phyloP scores from a whole-genome alignment of 495 filamentous ascomycete species.

The Cercophora sp. region DNA sequence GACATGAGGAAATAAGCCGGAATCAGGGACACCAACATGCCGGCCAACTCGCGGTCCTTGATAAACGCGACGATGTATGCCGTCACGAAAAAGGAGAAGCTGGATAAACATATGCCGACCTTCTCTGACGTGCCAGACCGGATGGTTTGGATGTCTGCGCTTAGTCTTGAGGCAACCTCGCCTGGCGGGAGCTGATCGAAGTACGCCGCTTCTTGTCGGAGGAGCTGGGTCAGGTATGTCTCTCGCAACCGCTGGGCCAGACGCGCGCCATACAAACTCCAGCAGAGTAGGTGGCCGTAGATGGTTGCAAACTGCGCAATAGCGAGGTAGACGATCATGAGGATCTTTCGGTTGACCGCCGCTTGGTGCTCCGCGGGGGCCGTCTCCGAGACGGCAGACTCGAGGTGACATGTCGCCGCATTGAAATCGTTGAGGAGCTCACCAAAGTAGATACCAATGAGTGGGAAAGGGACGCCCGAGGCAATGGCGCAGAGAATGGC shows the following conservation, averaged over 20 bases:
- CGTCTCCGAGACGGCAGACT: conserved; percentile 14
- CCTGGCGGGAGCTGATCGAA: conserved; percentile 56
- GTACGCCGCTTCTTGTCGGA: conserved; percentile 58
- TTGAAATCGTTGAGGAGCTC: conserved; percentile 66
- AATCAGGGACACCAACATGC: conserved; percentile 55
- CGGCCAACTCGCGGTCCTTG: conserved; percentile 49
- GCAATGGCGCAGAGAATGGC: conserved; percentile 54
- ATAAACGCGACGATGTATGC: conserved; percentile 63
- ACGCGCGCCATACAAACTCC: conserved; percentile 58
- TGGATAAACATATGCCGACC: conserved; percentile 56
- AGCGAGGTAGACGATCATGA: conserved; percentile 59
- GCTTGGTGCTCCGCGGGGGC: conserved; percentile 19
- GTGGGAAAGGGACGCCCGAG: conserved; percentile 63
- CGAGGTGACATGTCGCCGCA: conserved; percentile 46
- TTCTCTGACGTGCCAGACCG: conserved; percentile 64
- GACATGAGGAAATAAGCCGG: conserved; percentile 66
- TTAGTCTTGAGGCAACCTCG: conserved; percentile 60
- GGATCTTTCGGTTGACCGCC: conserved; percentile 53
- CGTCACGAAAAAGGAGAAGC: conserved; percentile 58
- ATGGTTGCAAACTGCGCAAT: conserved; percentile 60
- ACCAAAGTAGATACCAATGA: conserved; percentile 66
- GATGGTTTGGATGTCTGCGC: conserved; percentile 57
- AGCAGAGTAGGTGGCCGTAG: conserved; percentile 53
- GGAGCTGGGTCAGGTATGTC: conserved; percentile 51
- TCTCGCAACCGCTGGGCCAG: conserved; percentile 60